A percentile compares a stretch with the other conserved stretches of the same genome.
These are phyloP conservation scores for Cercospora zeae-maydis DNA, from an alignment of 2,329 filamentous ascomycete genomes.

Conservation along the genomic window DNA sequence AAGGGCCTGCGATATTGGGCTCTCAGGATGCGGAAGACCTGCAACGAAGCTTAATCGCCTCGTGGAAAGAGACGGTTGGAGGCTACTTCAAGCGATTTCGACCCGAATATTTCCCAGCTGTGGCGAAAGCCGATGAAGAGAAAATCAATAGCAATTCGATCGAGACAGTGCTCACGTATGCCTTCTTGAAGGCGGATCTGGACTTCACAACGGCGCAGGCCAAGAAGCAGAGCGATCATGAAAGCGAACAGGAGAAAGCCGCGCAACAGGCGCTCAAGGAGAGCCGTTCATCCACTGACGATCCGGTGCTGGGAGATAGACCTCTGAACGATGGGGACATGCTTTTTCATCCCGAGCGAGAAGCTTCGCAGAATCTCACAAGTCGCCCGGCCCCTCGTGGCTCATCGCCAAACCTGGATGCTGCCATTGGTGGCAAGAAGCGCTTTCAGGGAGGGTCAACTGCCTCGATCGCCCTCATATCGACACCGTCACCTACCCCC, in stretches of 20 bases:
- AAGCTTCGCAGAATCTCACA: conserved; percentile 38
- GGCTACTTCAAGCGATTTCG: conserved; percentile 92
- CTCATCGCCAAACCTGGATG: conserved; percentile 50
- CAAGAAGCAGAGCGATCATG: conserved; percentile 55
- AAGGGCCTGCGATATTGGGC: conserved; percentile 47
- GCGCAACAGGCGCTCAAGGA: conserved; percentile 11
- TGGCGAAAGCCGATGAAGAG: conserved; percentile 15
- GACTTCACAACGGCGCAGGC: conserved; percentile 92
- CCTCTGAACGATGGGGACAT: conserved; percentile 84
- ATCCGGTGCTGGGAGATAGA: conserved; percentile 66
- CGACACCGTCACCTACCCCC: conserved; percentile 82
- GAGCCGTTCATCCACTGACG: conserved; percentile 37
- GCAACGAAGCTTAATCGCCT: conserved; percentile 66
- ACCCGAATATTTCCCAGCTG: conserved; percentile 63
- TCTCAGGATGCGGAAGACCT: conserved; percentile 62
- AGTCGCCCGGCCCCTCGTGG: conserved; percentile 35
- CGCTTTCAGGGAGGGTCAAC: conserved; percentile 94
- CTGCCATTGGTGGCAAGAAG: conserved; percentile 65
- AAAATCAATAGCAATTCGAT: conserved; percentile 50
- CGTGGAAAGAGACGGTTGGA: conserved; percentile 81
- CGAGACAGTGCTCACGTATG: conserved; percentile 80
- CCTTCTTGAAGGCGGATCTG: conserved; percentile 88
- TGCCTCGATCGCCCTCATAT: conserved; percentile 83
- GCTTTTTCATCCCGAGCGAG: conserved; percentile 59
- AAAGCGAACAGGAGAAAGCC: conserved; percentile 13